Evolutionary conservation across 768 basidiomycete genomes (phyloP).

Genomic region (Gloeophyllum trabeum): DNA sequence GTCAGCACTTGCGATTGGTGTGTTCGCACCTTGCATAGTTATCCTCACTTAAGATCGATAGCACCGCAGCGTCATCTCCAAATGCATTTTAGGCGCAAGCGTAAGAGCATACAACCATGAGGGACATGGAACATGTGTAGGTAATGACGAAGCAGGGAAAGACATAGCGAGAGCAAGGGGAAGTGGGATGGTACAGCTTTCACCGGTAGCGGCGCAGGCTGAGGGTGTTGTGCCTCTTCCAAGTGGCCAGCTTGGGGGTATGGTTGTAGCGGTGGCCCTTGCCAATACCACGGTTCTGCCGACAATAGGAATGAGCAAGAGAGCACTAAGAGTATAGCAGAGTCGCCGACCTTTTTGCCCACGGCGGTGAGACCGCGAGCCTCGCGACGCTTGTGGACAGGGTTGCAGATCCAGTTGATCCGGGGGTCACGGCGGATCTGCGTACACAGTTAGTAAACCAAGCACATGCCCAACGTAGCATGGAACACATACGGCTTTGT

Average conservation of each 20-base stretch:
- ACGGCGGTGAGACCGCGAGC: slow-evolving; percentile 94
- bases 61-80: too few species aligned
- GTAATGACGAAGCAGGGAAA: neutral
- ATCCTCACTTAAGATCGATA: too few species aligned
- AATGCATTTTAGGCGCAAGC: too few species aligned
- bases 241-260: slow-evolving; percentile 80
- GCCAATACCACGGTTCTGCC: slow-evolving; percentile 90
- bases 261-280: slow-evolving; percentile 95
- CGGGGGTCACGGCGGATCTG: slow-evolving; percentile 91
- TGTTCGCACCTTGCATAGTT: too few species aligned
- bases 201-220: slow-evolving; percentile 81
- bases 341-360: slow-evolving; percentile 73
- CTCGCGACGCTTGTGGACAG: slow-evolving; percentile 98
- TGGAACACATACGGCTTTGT: slow-evolving; percentile 69
- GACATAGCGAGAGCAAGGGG: slow-evolving; percentile 6
- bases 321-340: slow-evolving; percentile 3
- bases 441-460: slow-evolving; percentile 6
- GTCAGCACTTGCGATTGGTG: too few species aligned
- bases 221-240: slow-evolving; percentile 98
- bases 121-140: neutral
- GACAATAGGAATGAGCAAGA: slow-evolving; percentile 4
- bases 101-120: too few species aligned
- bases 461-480: slow-evolving; percentile 1
- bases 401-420: slow-evolving; percentile 98
- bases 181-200: slow-evolving; percentile 20